Evolutionary conservation across 228 moss, liverwort and hornwort genomes (phyloP), one percentile per base, ranked within the genome.

Genomic region (Sphagnum magellanicum): DNA sequence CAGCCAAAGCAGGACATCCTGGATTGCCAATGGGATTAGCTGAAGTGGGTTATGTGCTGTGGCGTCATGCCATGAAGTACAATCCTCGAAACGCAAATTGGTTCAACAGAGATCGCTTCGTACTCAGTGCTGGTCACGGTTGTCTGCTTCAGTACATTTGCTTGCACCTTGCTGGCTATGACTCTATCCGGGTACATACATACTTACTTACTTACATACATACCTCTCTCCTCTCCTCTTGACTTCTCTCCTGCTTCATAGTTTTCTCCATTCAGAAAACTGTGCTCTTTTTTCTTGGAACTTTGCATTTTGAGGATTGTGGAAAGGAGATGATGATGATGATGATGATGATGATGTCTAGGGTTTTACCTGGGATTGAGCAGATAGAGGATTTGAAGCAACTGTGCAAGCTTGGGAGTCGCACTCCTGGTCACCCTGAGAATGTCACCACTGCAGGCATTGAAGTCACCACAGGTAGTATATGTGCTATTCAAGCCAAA

Each of bases 61-160:
- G 89, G 77, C 88, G 86, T 11, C 67, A 92, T 63, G 73, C 78
- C 57, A 90, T 92, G 92, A 86, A 79, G 74, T 92, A 81, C 50
- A 92, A 92, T 61, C 88, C 92, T 6, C 72, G 81, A 55, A 90
- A 90, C 63, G 76, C 86, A 0, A 77, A 67, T 3, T 92, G 92
- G 92, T 88, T 92, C 70, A 92, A 92, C 66, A 86, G 92, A 6
- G 92, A 92, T 76, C 84, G 92, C 7, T 92, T 92, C 62, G 92
- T 90, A 12, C 79, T 92, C 10, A 90, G 92, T 65, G 92, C 92
- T 3, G 92, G 92, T 49, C 90, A 92, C 66, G 92, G 92, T 13
- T 88, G 92, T 50, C 90, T 92, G 52, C 73, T 92, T 66, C 92
- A 92, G 59, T 90, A 92, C 67, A 79, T 92, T 55, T 81, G 90